Evolutionary conservation across 208 protist species (phyloP).

Genomic region (Borovskyia barvae): DNA sequence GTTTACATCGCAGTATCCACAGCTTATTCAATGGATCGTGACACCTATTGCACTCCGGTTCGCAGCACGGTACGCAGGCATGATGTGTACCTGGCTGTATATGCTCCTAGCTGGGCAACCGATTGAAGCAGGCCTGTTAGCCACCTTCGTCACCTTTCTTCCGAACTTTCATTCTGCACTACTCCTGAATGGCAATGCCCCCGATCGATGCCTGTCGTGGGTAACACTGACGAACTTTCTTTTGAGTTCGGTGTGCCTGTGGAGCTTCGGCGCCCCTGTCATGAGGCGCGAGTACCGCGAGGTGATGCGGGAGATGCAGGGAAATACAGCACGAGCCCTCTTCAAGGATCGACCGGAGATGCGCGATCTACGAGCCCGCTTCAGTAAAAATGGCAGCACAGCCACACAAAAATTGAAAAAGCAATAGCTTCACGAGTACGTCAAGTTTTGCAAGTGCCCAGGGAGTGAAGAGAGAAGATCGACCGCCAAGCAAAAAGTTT

Average conservation of each 20-base stretch:
- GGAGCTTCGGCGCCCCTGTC: constrained; percentile 30
- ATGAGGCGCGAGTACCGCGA: constrained; percentile 33
- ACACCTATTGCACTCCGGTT: constrained; percentile 20
- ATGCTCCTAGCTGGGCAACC: constrained; percentile 28
- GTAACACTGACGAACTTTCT: constrained; percentile 40
- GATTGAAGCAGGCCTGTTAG: constrained; percentile 23
- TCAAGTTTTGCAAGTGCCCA: too few relatives aligned
- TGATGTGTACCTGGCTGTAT: constrained; percentile 33
- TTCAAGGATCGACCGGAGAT: constrained; percentile 42
- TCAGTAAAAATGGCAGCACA: not conserved
- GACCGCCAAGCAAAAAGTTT: too few relatives aligned
- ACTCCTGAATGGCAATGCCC: constrained; percentile 38
- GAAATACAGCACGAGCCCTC: constrained; percentile 28
- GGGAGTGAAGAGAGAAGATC: too few relatives aligned
- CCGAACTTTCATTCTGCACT: constrained; percentile 49
- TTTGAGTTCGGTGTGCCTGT: constrained; percentile 26
- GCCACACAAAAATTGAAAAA: not conserved
- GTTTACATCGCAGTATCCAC: constrained; percentile 7
- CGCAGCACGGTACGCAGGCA: constrained; percentile 31
- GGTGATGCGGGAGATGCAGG: constrained; percentile 26
- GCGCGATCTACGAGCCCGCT: constrained; percentile 16
- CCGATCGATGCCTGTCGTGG: constrained; percentile 37
- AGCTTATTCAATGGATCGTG: constrained; percentile 17
- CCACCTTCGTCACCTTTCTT: constrained; percentile 37
- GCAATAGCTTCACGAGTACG: not conserved